A percentile compares a stretch with the other conserved stretches of the same genome.
Conservation (phyloP, 306 rosid species). For the Acacia melanoxylon region DNA sequence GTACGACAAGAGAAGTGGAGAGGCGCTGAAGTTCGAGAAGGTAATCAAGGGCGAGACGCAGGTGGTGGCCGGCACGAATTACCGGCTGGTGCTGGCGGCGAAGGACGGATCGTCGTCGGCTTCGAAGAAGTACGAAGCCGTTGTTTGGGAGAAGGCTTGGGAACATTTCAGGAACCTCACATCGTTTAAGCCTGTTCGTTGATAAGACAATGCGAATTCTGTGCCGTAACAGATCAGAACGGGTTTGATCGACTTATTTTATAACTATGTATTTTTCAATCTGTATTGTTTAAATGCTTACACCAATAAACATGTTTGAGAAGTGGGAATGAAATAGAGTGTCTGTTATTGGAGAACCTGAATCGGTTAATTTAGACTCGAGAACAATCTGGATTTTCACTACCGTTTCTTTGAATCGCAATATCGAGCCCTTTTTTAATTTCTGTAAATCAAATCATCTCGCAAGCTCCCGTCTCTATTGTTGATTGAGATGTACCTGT, state of each 20-base stretch:
- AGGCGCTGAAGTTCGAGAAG: slow-evolving; percentile 25
- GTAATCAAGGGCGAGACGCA: slow-evolving; percentile 48
- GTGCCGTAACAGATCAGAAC: neutral
- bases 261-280: neutral
- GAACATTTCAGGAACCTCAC: slow-evolving; percentile 8
- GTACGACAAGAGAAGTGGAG: slow-evolving; percentile 36
- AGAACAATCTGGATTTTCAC: neutral
- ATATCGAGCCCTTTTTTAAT: neutral
- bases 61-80: slow-evolving; percentile 52
- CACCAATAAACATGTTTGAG: neutral
- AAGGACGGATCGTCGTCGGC: slow-evolving; percentile 5
- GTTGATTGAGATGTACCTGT: neutral
- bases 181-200: neutral
- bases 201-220: neutral
- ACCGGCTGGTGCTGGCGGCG: slow-evolving; percentile 42
- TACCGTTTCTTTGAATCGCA: neutral
- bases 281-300: neutral
- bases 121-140: slow-evolving; percentile 31
- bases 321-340: neutral
- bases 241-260: neutral
- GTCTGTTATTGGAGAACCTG: neutral
- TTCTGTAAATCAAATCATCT: neutral
- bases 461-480: neutral
- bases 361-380: neutral
- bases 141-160: slow-evolving; percentile 46